Percentiles rank a stretch among this genome's conserved stretches.
phyloP scores from a whole-genome alignment of 768 basidiomycete genomes.

The Suillus fuscotomentosus region DNA sequence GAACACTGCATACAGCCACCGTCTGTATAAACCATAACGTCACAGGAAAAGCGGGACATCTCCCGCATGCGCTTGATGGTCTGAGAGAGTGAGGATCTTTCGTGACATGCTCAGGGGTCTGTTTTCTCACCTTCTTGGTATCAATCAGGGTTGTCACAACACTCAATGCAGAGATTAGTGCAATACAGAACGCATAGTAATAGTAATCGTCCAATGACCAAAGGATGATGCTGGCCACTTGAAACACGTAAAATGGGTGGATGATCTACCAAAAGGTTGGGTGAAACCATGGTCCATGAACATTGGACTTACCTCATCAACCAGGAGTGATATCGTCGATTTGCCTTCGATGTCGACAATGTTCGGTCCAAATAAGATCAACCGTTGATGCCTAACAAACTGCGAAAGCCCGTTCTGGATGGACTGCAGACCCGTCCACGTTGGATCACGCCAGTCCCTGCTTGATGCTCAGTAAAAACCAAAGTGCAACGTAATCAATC shows the following conservation, averaged over 20 bases:
- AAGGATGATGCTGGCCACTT: conserved; percentile 89
- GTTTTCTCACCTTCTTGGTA: conserved; percentile 73
- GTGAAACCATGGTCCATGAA: neutral
- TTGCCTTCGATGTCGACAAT: conserved; percentile 90
- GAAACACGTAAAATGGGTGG: conserved; percentile 98
- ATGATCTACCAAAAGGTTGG: conserved; percentile 56
- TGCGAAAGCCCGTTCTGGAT: conserved; percentile 66
- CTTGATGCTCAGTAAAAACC: conserved; percentile 7
- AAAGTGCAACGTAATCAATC: conserved; percentile 16
- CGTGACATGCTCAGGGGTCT: neutral
- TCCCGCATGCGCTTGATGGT: conserved; percentile 93
- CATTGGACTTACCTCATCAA: conserved; percentile 76
- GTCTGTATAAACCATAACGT: conserved; percentile 66
- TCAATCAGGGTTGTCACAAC: conserved; percentile 86
- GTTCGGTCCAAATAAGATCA: conserved; percentile 78
- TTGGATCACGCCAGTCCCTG: conserved; percentile 89
- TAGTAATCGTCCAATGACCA: conserved; percentile 97
- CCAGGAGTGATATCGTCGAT: conserved; percentile 67
- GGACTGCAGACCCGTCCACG: conserved; percentile 60
- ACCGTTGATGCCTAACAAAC: conserved; percentile 58
- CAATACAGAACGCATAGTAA: conserved; percentile 97
- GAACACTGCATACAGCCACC: conserved; percentile 58
- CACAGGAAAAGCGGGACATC: conserved; percentile 90
- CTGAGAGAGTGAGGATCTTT: conserved; percentile 35
- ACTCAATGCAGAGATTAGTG: conserved; percentile 82